Evolutionary conservation across 495 filamentous ascomycete genomes (phyloP).

Genomic region (Collariella sp.): DNA sequence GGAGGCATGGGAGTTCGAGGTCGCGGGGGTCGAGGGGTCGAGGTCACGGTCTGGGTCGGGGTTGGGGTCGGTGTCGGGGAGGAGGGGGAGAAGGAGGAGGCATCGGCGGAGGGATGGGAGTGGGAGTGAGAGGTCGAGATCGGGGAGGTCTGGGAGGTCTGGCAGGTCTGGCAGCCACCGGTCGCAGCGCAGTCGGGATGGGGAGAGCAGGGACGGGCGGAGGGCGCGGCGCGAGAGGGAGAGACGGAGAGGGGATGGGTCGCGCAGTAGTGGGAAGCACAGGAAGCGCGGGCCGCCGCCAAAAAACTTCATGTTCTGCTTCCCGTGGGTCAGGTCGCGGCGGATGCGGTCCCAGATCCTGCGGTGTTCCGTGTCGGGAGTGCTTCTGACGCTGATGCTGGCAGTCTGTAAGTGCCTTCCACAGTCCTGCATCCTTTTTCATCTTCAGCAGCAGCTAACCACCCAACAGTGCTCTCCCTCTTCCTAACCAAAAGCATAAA

Average conservation of each 20-base stretch:
- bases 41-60: neutral
- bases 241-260: neutral
- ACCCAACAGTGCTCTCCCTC: conserved; percentile 54
- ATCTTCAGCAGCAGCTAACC: conserved; percentile 1
- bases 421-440: neutral
- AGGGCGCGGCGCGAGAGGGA: neutral
- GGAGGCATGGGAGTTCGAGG: neutral
- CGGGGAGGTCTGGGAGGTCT: no score
- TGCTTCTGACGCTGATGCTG: conserved; percentile 46
- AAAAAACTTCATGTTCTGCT: conserved; percentile 41
- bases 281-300: conserved; percentile 18
- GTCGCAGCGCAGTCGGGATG: conserved; percentile 4
- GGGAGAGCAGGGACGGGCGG: neutral
- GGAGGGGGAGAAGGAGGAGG: conserved; percentile 6
- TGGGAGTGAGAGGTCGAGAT: conserved; percentile 2
- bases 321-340: conserved; percentile 46
- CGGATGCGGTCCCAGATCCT: conserved; percentile 48
- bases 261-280: neutral
- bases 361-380: conserved; percentile 47
- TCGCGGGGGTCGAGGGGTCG: neutral
- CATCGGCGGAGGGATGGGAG: conserved; percentile 18
- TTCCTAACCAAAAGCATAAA: conserved; percentile 50
- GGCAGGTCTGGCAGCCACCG: conserved; percentile 4
- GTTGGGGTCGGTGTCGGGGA: conserved; percentile 3
- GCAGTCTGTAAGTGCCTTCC: conserved; percentile 47